Base-by-base conservation (phyloP, 352 stramenopile species). In the Globisporangium nodosum region DNA sequence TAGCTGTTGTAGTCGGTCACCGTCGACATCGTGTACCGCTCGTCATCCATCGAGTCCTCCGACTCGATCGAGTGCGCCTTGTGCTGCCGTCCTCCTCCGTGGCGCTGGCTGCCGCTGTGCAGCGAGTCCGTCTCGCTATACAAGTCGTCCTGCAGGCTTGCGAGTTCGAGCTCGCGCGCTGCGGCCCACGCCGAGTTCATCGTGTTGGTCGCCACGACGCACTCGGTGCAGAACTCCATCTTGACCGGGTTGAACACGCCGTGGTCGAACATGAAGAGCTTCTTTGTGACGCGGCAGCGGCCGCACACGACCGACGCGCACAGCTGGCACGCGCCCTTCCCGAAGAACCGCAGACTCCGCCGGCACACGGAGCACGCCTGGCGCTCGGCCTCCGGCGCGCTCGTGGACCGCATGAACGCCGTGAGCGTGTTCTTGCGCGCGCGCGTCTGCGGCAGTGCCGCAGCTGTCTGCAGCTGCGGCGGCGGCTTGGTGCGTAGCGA, bases 201-300 rank as follows among this genome's bases (percentile, higher is more conserved):
- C n/a, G 42, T 58, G 24, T 52, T 64, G 15, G 58, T 64, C 15
- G 51, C 12, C 21, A 59, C 51, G 58, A 64, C 42, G 30, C 58
- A 64, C 47, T 64, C 58, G 13, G 52, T 59, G 39, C 58, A 64
- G 47, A 64, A 64, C 7, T 83, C 75, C 56, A 90, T 79, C 61
- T 90, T 87, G 55, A 81, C 68, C 12, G 75, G 77, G 45, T 84
- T 68, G 53, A 82, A 79, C 24, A 84, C 61, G 0, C 68, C 68
- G n/a, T 55, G 52, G 47, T 71, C 68, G 57, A 83, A 71, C 37
- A 75, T 61, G 49, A 69, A 72, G n/a, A 83, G 59, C 60, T 83
- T 73, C 59, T 86, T 81, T 46, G 54, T 58, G 47, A 81, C 68
- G 31, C 71, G 72, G 45, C 72, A 81, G 63, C 68, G 75, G 31